These are phyloP conservation scores for Eucalyptus camaldulensis DNA, from an alignment of 345 rosid genomes.

Conservation along the genomic window DNA sequence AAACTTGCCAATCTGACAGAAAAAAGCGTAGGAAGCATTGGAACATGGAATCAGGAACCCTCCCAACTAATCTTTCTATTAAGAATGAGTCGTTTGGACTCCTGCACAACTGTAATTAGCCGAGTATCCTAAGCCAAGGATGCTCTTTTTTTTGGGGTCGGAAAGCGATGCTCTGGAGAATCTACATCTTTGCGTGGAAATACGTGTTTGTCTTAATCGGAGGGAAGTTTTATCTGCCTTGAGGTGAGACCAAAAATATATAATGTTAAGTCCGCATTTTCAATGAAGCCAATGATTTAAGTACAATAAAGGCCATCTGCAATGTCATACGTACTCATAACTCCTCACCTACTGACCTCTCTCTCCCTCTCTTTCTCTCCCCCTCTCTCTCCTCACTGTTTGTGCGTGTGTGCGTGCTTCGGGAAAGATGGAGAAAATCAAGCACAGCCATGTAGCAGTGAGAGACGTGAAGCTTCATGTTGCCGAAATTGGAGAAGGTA, in stretches of 20 bases:
- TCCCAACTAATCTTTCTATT: not conserved
- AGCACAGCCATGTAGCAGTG: slow-evolving; percentile 21
- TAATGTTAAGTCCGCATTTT: not conserved
- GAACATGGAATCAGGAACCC: not conserved
- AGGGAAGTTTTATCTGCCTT: not conserved
- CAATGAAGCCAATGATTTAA: not conserved
- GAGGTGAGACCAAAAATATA: too few relatives aligned
- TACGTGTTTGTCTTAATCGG: not conserved
- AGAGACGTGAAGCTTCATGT: slow-evolving; percentile 35
- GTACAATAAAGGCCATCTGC: not conserved
- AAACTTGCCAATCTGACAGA: not conserved
- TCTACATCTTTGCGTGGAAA: not conserved
- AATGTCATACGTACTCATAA: not conserved
- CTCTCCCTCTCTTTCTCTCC: not conserved
- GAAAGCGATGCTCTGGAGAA: not conserved
- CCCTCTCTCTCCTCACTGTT: not conserved
- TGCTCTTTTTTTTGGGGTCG: not conserved
- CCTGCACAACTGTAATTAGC: not conserved
- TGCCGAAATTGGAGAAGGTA: slow-evolving; percentile 39
- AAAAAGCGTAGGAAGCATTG: not conserved
- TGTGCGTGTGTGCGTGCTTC: not conserved
- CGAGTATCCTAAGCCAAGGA: not conserved
- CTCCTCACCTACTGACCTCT: not conserved
- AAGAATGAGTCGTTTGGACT: not conserved
- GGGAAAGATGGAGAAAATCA: slow-evolving; percentile 21